Base-by-base conservation (phyloP, 208 protist genomes). In the Blechomonas ayalai region DNA sequence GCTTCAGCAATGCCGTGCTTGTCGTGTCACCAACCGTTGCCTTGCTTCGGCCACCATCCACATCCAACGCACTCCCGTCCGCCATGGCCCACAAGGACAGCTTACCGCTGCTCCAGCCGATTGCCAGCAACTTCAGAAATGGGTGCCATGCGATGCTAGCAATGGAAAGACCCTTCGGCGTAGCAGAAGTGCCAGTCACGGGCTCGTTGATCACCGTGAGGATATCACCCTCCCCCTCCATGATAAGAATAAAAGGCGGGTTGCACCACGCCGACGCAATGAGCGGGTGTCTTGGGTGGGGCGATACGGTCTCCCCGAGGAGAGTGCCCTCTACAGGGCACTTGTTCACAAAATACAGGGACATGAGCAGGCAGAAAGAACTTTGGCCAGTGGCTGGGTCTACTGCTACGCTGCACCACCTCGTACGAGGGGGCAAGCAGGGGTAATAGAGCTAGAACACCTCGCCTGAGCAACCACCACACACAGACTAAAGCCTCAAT, bases 71-170 rank as follows among this genome's bases (percentile, higher is more conserved):
- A 38, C 18, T 44, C 5, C 52, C 38, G 8, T 37, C 37, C 8
- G 69, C 64, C 57, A 78, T 76, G 9, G 49, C 37, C 82, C 83
- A 95, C 18, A 83, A 36, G 3, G 56, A 60, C 28, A 96, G 56
- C 28, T 65, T 69, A 32, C 91, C 91, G 51, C 59, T 80, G 44
- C 60, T 76, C 86, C 83, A 95, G 16, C 91, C 91, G 39, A 91
- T 80, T 8, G 73, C 52, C 4, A 97, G 57, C 18, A 89, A 35
- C 19, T 58, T 24, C 28, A 83, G 60, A 6, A 42, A 65, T 9
- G 91, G 91, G 54, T 97, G 91, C 91, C 91, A 97, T 7, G 73
- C 62, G 18, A 95, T 57, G 18, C 61, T 47, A 4, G 79, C 80
- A 4, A 80, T 48, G 12, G 38, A 49, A 19, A 55, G 52, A 15